phyloP scores from a whole-genome alignment of 805 yeast genomes.

The Candida cerambycidarum region DNA sequence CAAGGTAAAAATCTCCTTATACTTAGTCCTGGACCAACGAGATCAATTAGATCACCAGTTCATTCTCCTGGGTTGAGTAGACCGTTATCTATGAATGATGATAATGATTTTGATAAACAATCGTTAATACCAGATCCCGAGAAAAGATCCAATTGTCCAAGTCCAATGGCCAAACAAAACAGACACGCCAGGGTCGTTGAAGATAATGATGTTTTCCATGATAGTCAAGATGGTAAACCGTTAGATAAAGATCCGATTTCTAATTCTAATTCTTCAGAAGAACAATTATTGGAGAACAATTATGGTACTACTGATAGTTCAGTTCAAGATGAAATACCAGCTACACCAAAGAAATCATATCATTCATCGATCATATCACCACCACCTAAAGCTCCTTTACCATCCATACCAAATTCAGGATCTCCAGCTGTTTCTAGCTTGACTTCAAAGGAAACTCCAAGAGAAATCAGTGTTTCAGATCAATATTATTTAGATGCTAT shows the following conservation, averaged over 20 bases:
- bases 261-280: slow-evolving; percentile 1
- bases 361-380: slow-evolving; percentile 28
- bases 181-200: slow-evolving; percentile 48
- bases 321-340: slow-evolving; percentile 5
- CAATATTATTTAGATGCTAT: slow-evolving; percentile 14
- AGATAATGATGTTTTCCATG: slow-evolving; percentile 21
- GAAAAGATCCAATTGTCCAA: slow-evolving; percentile 29
- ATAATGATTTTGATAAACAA: slow-evolving; percentile 6
- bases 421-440: slow-evolving; percentile 19
- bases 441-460: slow-evolving; percentile 13
- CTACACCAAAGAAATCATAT: slow-evolving; percentile 19
- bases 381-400: slow-evolving; percentile 36
- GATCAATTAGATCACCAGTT: slow-evolving; percentile 16
- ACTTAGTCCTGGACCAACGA: slow-evolving; percentile 40
- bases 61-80: not conserved
- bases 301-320: slow-evolving; percentile 8
- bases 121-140: slow-evolving; percentile 9
- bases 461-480: slow-evolving; percentile 6
- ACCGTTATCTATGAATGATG: not conserved
- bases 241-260: slow-evolving; percentile 13
- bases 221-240: slow-evolving; percentile 5
- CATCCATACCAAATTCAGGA: slow-evolving; percentile 41
- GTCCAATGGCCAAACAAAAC: slow-evolving; percentile 44
- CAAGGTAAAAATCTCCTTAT: slow-evolving; percentile 34
- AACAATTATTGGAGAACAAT: slow-evolving; percentile 5